A percentile compares a stretch with the other conserved stretches of the same genome.
Evolutionary conservation across 768 basidiomycete genomes (phyloP).

Genomic region (Ramaria rubella): DNA sequence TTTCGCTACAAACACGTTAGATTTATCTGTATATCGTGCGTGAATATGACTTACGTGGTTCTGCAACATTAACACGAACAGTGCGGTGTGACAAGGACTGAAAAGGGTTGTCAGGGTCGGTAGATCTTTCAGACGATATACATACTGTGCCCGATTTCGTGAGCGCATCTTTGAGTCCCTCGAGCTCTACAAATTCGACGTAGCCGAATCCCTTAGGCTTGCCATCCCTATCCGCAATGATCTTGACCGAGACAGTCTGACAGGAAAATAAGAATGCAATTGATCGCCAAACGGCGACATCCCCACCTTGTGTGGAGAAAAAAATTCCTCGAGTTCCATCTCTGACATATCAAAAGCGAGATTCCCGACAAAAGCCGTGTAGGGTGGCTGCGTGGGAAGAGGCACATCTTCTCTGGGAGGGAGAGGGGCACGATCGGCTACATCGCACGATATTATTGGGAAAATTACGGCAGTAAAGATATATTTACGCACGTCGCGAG

Average conservation of each 20-base stretch:
- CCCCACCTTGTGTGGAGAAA: constrained; percentile 55
- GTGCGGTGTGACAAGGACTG: constrained; percentile 72
- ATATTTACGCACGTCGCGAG: constrained; percentile 2
- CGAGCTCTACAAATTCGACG: constrained; percentile 86
- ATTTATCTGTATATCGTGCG: not conserved
- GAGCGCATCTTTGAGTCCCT: constrained; percentile 80
- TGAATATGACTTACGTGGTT: constrained; percentile 67
- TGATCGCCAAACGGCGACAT: not conserved
- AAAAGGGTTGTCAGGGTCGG: not conserved
- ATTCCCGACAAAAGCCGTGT: constrained; percentile 96
- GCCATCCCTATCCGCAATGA: constrained; percentile 88
- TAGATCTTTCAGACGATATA: not conserved
- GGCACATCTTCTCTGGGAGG: constrained; percentile 85
- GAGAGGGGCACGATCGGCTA: constrained; percentile 50
- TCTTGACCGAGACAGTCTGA: constrained; percentile 80
- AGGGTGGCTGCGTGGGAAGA: constrained; percentile 92
- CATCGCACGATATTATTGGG: not conserved
- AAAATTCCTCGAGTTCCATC: constrained; percentile 73
- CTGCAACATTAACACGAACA: constrained; percentile 90
- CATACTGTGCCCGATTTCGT: constrained; percentile 63
- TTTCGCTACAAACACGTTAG: constrained; percentile 49
- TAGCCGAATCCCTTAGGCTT: constrained; percentile 98
- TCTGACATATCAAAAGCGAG: constrained; percentile 90
- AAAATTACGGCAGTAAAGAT: constrained; percentile 3
- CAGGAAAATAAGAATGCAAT: not conserved